A percentile compares a stretch with the other conserved stretches of the same genome.
These are phyloP conservation scores for Syzygium jambos DNA, from an alignment of 345 rosid genomes.

Conservation along the genomic window DNA sequence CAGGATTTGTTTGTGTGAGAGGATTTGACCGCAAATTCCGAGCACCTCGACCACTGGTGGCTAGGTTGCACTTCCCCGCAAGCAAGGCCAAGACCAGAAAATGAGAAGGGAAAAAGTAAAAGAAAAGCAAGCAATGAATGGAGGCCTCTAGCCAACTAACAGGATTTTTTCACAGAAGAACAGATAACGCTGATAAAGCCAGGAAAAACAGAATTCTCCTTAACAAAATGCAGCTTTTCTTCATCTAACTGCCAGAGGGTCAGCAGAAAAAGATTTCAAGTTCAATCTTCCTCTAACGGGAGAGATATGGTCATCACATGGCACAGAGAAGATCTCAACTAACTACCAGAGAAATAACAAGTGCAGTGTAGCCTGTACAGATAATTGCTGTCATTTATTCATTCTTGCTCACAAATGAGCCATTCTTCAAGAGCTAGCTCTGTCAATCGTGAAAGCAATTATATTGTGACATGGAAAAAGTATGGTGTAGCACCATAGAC, in stretches of 20 bases:
- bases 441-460: not conserved
- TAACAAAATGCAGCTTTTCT: not conserved
- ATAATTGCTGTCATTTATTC: constrained; percentile 10
- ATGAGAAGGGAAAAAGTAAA: constrained; percentile 5
- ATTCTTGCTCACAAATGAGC: constrained; percentile 37
- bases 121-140: not conserved
- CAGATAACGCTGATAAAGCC: not conserved
- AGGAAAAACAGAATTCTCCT: not conserved
- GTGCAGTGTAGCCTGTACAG: constrained; percentile 6
- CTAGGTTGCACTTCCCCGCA: constrained; percentile 64
- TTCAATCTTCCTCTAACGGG: not conserved
- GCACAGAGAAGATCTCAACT: not conserved
- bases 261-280: not conserved
- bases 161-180: not conserved
- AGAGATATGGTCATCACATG: not conserved
- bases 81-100: constrained; percentile 37
- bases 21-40: constrained; percentile 68
- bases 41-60: constrained; percentile 78
- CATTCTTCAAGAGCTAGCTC: constrained; percentile 17
- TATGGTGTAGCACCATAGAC: not conserved
- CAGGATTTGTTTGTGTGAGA: constrained; percentile 90
- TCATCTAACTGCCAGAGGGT: not conserved
- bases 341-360: not conserved
- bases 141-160: not conserved
- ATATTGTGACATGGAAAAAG: not conserved